phyloP scores from a whole-genome alignment of 495 filamentous ascomycete genomes.

The Penicillium psychrofluorescens region DNA sequence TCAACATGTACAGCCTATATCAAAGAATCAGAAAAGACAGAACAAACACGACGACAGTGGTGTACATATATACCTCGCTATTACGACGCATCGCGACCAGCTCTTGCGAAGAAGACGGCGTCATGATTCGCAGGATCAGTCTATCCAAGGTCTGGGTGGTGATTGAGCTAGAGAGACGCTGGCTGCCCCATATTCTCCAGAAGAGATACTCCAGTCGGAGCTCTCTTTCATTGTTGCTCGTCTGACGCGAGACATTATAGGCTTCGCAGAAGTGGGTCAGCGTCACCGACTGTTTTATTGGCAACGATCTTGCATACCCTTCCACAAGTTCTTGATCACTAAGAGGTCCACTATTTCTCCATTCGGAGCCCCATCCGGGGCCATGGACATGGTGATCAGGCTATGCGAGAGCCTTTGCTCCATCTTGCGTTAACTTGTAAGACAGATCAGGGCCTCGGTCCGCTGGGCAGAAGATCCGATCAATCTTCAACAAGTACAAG shows the following conservation, averaged over 20 bases:
- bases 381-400: slow-evolving; percentile 34
- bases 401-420: slow-evolving; percentile 45
- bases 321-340: slow-evolving; percentile 39
- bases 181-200: slow-evolving; percentile 44
- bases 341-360: slow-evolving; percentile 20
- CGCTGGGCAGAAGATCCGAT: too few species aligned
- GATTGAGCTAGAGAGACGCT: slow-evolving; percentile 17
- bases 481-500: too few species aligned
- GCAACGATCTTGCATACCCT: slow-evolving; percentile 27
- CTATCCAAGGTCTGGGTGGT: slow-evolving; percentile 27
- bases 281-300: neutral
- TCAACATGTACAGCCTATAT: too few species aligned
- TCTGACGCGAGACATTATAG: slow-evolving; percentile 29
- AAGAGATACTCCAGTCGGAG: slow-evolving; percentile 45
- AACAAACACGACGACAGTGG: neutral
- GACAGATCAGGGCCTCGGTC: too few species aligned
- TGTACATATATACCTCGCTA: slow-evolving; percentile 2
- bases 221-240: slow-evolving; percentile 31
- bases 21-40: neutral
- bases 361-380: slow-evolving; percentile 9
- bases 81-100: neutral
- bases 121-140: slow-evolving; percentile 36
- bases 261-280: slow-evolving; percentile 18
- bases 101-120: neutral
- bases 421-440: slow-evolving; percentile 7